Conservation (phyloP, 306 rosid species). For the Rosa multiflora region DNA sequence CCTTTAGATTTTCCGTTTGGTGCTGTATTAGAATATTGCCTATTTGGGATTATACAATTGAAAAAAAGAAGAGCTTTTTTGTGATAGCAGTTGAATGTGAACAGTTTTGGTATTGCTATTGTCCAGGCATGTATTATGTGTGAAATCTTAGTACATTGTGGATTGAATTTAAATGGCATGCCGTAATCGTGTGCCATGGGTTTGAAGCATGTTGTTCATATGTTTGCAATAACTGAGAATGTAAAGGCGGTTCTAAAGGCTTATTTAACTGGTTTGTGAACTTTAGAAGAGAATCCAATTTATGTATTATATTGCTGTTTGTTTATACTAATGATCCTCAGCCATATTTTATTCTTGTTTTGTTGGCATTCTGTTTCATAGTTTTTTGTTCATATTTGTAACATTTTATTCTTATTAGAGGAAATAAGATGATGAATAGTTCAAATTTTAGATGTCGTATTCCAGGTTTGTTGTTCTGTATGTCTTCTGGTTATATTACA, state of each 20-base stretch:
- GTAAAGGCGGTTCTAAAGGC: background rate
- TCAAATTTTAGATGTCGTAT: too few relatives aligned
- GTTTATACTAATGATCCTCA: background rate
- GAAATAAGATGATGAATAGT: too few relatives aligned
- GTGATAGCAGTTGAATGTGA: background rate
- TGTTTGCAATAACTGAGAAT: background rate
- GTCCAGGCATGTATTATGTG: background rate
- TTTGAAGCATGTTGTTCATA: background rate
- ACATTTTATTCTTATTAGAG: too few relatives aligned
- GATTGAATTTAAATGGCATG: background rate
- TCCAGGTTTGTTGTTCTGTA: too few relatives aligned
- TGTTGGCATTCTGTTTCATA: background rate
- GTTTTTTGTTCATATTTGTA: too few relatives aligned
- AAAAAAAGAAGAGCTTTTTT: background rate
- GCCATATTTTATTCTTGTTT: too few relatives aligned
- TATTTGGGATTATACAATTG: background rate
- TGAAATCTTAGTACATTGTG: background rate
- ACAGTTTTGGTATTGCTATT: background rate
- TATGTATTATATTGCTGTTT: background rate
- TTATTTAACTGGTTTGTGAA: background rate
- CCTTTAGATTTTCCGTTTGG: background rate
- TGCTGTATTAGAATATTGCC: background rate
- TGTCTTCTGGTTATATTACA: too few relatives aligned
- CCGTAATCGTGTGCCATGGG: background rate
- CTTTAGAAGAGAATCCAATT: background rate